Evolutionary conservation across 805 yeast genomes (phyloP).

Genomic region (Schwanniomyces vanrijiae): DNA sequence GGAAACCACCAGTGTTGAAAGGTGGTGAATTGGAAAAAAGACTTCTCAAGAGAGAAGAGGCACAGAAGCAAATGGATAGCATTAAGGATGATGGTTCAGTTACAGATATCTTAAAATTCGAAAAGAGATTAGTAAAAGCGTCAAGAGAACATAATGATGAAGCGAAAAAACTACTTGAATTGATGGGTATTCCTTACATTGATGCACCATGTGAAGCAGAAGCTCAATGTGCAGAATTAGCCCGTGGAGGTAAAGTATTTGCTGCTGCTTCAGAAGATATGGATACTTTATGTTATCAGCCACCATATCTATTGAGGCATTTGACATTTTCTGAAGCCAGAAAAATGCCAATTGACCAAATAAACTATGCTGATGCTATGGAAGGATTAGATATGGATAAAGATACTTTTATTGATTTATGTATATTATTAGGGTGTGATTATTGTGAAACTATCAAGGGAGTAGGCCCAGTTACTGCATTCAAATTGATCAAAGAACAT

Average conservation of each 20-base stretch:
- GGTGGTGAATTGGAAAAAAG: constrained; percentile 92
- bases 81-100: constrained; percentile 78
- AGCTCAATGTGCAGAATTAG: constrained; percentile 95
- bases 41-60: constrained; percentile 76
- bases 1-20: constrained; percentile 93
- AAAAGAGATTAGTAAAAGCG: constrained; percentile 86
- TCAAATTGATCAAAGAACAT: constrained; percentile 83
- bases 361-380: constrained; percentile 63
- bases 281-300: constrained; percentile 93
- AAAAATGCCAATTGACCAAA: constrained; percentile 88
- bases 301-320: constrained; percentile 82
- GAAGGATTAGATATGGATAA: constrained; percentile 75
- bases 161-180: constrained; percentile 72
- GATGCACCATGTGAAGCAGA: constrained; percentile 98
- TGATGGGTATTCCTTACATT: constrained; percentile 95
- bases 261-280: constrained; percentile 99
- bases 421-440: constrained; percentile 94
- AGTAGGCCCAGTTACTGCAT: constrained; percentile 94
- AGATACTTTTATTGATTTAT: constrained; percentile 80
- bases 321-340: constrained; percentile 92
- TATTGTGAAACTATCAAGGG: constrained; percentile 95
- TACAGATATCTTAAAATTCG: constrained; percentile 73
- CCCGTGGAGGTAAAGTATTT: constrained; percentile 85
- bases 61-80: constrained; percentile 70
- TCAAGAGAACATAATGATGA: constrained; percentile 91